Evolutionary conservation across 805 yeast genomes (phyloP), one percentile per base, ranked within the genome.

Genomic region (Gaillardinia entomophila): DNA sequence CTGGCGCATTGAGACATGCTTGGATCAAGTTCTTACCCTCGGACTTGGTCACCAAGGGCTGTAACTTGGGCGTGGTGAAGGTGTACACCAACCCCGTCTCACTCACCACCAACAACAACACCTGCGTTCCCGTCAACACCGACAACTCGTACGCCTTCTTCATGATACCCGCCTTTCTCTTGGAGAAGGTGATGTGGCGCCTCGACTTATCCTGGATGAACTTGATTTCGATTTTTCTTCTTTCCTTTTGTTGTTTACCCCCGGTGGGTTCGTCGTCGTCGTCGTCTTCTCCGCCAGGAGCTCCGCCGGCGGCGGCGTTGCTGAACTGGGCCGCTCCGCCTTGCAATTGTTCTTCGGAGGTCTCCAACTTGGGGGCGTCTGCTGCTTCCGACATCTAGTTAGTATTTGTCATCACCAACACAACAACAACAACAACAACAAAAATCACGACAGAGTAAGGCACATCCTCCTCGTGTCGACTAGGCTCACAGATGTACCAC

Each of bases 81-180:
- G 98, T 92, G 63, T 92, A 92, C 34, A 92, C 98, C 41, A 92
- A 77, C 12, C 98, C 98, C n/a, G 98, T 92, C 61, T 92, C 98
- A 33, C 95, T 82, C 19, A 92, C 98, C 35, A 92, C 98, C 48
- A 92, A 75, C 38, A 92, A 69, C 43, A 92, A 73, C 18, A 92
- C 97, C 62, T 92, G 98, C 20, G 98, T 92, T 36, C 98, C 98
- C 11, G 98, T 92, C 49, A 92, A 73, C 33, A 92, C 97, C 14
- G 95, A 83, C 43, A 92, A 73, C 60, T 92, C 98, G 64, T 90
- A 92, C n/a, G 98, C 98, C 68, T 92, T 92, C 68, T 92, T 92
- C 98, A 92, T 92, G 53, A 92, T 90, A 48, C 98, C 98, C 28
- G 96, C 97, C 65, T 90, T 90, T 65, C 98, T 83, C 68, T 92